Evolutionary conservation across 179 eudicot genomes (phyloP).

Genomic region (Heliamphora pulchella): DNA sequence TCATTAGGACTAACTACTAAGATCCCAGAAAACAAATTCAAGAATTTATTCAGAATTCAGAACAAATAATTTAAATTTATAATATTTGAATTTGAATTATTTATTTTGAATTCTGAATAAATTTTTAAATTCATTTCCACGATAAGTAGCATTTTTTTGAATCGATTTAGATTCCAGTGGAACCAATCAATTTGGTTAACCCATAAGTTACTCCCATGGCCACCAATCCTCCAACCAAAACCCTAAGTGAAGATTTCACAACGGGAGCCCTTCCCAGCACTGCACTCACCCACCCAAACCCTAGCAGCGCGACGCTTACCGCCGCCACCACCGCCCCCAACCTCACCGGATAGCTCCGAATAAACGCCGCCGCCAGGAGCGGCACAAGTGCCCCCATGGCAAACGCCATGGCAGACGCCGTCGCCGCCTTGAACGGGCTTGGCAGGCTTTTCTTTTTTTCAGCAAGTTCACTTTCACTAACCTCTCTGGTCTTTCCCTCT

Average conservation of each 20-base stretch:
- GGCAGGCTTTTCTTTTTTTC: conserved; percentile 15
- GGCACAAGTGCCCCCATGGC: conserved; percentile 27
- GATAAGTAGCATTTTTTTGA: too few relatives aligned
- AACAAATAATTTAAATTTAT: too few relatives aligned
- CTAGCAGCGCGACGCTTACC: conserved; percentile 18
- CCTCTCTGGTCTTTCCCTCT: conserved; percentile 18
- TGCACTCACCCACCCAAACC: conserved; percentile 22
- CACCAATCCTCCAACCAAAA: conserved; percentile 28
- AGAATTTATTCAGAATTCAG: too few relatives aligned
- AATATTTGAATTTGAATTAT: too few relatives aligned
- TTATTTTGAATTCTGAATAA: too few relatives aligned
- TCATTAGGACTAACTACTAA: too few relatives aligned
- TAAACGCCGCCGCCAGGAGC: conserved; percentile 24
- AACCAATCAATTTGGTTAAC: conserved; percentile 20
- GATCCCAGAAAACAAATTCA: too few relatives aligned
- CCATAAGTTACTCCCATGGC: conserved; percentile 28
- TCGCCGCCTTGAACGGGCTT: conserved; percentile 21
- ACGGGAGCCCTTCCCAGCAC: conserved; percentile 21
- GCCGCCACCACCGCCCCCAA: conserved; percentile 23
- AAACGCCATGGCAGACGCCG: conserved; percentile 19
- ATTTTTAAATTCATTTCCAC: too few relatives aligned
- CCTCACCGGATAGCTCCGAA: conserved; percentile 17
- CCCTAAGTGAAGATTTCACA: conserved; percentile 21
- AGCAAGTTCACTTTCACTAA: background rate
- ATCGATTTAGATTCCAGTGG: conserved; percentile 12